Base-by-base conservation (phyloP, 2,329 filamentous ascomycete species). In the Neonectria ditissima region DNA sequence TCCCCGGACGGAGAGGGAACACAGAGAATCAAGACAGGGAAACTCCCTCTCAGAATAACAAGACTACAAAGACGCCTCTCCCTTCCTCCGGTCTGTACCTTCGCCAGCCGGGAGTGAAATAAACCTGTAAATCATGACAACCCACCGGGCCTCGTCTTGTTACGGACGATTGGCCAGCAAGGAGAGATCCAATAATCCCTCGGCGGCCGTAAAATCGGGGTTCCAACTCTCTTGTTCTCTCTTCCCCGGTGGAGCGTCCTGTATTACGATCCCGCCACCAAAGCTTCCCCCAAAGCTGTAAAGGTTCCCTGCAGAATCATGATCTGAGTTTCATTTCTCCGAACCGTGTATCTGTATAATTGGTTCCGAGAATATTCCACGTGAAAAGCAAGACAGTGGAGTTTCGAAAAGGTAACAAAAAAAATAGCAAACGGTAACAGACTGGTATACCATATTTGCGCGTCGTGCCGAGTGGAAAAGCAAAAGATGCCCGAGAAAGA, bases 1-100 rank as follows among this genome's bases (percentile, higher is more conserved):
- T 30, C 22, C 34, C 63, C 55, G 13, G n/a, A n/a, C 30, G 43
- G 18, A 7, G 26, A 47, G 51, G 44, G 55, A 55, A 26, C 39
- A 57, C 34, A 44, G 51, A 28, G 11, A 50, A 55, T 50, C 16
- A 54, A 34, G 18, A 60, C 28, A 53, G 30, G 50, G n/a, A n/a
- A 30, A 48, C 16, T 4, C 8, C n/a, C 20, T 34, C 18, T 41
- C 57, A 48, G 48, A 63, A 59, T 20, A 50, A n/a, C 47, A 5
- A 32, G n/a, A 34, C 43, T 53, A 24, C 39, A 62, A 53, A 50
- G 72, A 70, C 62, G 65, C 69, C 67, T 44, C 53, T 13, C 24
- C 55, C 32, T 47, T 43, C 41, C 54, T 30, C 54, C 57, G 41
- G 20, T 24, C 45, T 47, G 22, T 44, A 48, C 43, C 44, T 44